Percentiles rank a stretch among this genome's conserved stretches.
These are phyloP conservation scores for Mycena polygramma DNA, from an alignment of 768 basidiomycete genomes.

Conservation along the genomic window DNA sequence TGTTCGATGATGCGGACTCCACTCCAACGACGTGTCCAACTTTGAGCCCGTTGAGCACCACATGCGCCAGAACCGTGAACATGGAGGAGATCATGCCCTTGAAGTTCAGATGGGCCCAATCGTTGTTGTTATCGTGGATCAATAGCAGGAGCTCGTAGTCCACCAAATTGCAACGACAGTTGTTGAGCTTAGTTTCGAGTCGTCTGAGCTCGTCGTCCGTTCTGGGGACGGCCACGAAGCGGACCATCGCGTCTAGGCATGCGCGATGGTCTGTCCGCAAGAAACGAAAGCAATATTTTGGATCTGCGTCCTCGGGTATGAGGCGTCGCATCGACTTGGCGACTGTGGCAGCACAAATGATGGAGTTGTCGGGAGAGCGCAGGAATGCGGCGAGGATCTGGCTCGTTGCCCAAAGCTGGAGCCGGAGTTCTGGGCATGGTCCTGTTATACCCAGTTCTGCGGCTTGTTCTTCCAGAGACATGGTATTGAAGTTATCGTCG, in stretches of 20 bases:
- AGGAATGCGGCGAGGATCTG: constrained; percentile 5
- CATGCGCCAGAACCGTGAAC: not conserved
- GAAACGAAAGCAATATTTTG: not conserved
- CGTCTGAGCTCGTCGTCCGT: not conserved
- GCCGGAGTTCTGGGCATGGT: too few species aligned
- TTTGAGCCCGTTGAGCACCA: not conserved
- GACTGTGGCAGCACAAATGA: constrained; percentile 6
- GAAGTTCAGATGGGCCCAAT: not conserved
- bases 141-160: not conserved
- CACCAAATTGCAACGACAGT: constrained; percentile 21
- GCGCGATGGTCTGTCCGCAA: not conserved
- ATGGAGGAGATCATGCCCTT: constrained; percentile 5
- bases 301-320: not conserved
- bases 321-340: not conserved
- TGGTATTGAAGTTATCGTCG: too few species aligned
- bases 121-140: not conserved
- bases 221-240: constrained; percentile 5
- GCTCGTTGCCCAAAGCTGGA: too few species aligned
- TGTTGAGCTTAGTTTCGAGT: constrained; percentile 2
- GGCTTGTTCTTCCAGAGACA: too few species aligned
- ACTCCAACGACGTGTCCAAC: not conserved
- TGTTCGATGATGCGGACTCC: not conserved
- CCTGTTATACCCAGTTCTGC: too few species aligned
- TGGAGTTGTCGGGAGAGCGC: not conserved
- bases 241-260: constrained; percentile 8